phyloP scores from a whole-genome alignment of 805 yeast genomes.

The Pichia scutulata region DNA sequence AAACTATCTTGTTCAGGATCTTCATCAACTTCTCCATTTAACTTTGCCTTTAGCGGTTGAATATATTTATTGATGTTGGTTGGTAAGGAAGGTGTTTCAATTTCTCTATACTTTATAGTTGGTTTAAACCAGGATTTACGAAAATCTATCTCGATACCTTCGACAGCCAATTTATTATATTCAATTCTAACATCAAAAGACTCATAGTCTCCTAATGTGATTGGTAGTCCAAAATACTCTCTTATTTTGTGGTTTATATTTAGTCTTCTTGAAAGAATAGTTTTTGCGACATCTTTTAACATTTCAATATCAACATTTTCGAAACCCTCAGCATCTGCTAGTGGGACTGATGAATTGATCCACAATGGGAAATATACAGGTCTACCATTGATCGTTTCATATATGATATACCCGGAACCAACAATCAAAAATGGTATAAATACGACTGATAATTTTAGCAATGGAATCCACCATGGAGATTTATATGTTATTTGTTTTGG shows the following conservation, averaged over 20 bases:
- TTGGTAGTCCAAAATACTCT: constrained; percentile 26
- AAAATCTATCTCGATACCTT: constrained; percentile 28
- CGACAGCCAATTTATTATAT: constrained; percentile 23
- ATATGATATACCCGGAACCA: constrained; percentile 22
- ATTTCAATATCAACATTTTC: constrained; percentile 24
- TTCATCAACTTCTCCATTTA: constrained; percentile 15
- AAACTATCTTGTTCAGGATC: constrained; percentile 21
- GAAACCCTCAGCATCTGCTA: constrained; percentile 21
- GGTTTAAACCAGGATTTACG: constrained; percentile 25
- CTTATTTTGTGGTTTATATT: constrained; percentile 26
- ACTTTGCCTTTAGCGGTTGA: constrained; percentile 25
- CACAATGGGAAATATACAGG: constrained; percentile 29
- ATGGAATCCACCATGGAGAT: constrained; percentile 15
- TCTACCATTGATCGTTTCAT: constrained; percentile 22
- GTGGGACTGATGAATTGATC: constrained; percentile 22
- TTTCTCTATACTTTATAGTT: constrained; percentile 18
- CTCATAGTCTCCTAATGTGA: constrained; percentile 23
- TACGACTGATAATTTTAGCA: constrained; percentile 9
- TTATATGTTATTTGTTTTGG: constrained; percentile 6
- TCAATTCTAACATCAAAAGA: constrained; percentile 26
- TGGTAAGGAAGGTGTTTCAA: constrained; percentile 17
- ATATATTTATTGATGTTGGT: constrained; percentile 24
- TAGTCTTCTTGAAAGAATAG: constrained; percentile 22
- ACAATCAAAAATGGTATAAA: constrained; percentile 13
- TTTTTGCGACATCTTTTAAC: constrained; percentile 20